Percentiles rank a stretch among this genome's conserved stretches.
Evolutionary conservation across 768 basidiomycete genomes (phyloP).

Genomic region (Tulasnella sp.): DNA sequence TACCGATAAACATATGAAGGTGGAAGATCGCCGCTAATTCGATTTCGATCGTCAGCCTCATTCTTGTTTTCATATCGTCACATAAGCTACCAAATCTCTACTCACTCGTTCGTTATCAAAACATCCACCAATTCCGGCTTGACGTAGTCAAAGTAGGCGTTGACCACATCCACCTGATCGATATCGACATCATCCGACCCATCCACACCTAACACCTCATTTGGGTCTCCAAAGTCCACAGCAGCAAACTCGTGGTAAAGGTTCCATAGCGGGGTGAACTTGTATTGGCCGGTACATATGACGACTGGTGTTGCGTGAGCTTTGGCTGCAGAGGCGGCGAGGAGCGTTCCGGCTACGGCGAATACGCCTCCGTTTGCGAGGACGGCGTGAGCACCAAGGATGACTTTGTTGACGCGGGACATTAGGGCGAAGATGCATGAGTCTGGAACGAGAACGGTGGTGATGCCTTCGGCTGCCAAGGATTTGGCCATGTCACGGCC

Average conservation of each 20-base stretch:
- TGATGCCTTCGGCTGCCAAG: slow-evolving; percentile 71
- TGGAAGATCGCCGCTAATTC: slow-evolving; percentile 80
- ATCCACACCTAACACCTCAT: slow-evolving; percentile 28
- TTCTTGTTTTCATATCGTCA: neutral
- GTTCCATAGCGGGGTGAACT: slow-evolving; percentile 86
- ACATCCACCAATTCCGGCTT: slow-evolving; percentile 85
- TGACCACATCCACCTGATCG: slow-evolving; percentile 84
- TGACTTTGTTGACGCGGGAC: slow-evolving; percentile 94
- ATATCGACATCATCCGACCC: slow-evolving; percentile 54
- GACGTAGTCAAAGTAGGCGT: slow-evolving; percentile 96
- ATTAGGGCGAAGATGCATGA: slow-evolving; percentile 92
- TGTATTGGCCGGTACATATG: slow-evolving; percentile 92
- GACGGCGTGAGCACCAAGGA: slow-evolving; percentile 90
- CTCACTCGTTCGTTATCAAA: slow-evolving; percentile 96
- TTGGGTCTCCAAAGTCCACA: slow-evolving; percentile 62
- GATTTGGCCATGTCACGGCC: slow-evolving; percentile 79
- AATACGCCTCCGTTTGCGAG: slow-evolving; percentile 96
- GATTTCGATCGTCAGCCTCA: too few species aligned
- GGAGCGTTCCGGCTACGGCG: slow-evolving; percentile 71
- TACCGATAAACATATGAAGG: slow-evolving; percentile 87
- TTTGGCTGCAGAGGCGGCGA: slow-evolving; percentile 78
- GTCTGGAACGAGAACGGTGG: slow-evolving; percentile 94
- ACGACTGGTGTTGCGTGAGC: slow-evolving; percentile 88
- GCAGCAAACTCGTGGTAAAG: slow-evolving; percentile 78
- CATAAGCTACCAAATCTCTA: slow-evolving; percentile 7